Conservation (phyloP, 1,284 basidiomycete species). For the Puccinia brachypodii region DNA sequence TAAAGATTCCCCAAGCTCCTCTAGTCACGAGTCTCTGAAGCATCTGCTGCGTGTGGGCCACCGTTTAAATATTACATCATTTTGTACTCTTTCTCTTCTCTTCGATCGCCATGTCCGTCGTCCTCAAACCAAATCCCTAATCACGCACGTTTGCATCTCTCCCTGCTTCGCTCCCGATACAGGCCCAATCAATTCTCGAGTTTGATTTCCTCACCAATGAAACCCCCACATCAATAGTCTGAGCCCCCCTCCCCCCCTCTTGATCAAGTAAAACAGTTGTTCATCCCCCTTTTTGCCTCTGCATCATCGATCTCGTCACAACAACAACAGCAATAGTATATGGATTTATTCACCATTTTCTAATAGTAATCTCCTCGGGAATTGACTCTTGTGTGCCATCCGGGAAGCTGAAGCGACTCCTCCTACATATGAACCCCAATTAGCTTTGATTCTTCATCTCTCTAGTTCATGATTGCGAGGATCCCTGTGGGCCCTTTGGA, state of each 20-base stretch:
- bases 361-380: not conserved
- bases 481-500: not conserved
- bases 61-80: no score
- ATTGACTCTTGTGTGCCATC: not conserved
- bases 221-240: not conserved
- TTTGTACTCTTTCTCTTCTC: not conserved
- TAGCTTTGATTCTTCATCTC: not conserved
- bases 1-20: not conserved
- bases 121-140: not conserved
- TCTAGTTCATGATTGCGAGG: no score
- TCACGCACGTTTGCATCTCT: not conserved
- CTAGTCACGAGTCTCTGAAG: not conserved
- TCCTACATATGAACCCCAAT: not conserved
- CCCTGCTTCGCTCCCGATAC: no score
- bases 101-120: not conserved
- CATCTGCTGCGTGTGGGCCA: not conserved
- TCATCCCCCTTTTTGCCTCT: not conserved
- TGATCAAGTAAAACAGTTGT: not conserved
- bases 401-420: not conserved
- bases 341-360: not conserved
- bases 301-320: not conserved
- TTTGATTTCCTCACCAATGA: not conserved
- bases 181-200: no score
- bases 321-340: not conserved
- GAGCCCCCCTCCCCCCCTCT: not conserved